Percentiles rank a stretch among this genome's conserved stretches.
phyloP scores from a whole-genome alignment of 805 yeast genomes.

The Candida sanyiensis region DNA sequence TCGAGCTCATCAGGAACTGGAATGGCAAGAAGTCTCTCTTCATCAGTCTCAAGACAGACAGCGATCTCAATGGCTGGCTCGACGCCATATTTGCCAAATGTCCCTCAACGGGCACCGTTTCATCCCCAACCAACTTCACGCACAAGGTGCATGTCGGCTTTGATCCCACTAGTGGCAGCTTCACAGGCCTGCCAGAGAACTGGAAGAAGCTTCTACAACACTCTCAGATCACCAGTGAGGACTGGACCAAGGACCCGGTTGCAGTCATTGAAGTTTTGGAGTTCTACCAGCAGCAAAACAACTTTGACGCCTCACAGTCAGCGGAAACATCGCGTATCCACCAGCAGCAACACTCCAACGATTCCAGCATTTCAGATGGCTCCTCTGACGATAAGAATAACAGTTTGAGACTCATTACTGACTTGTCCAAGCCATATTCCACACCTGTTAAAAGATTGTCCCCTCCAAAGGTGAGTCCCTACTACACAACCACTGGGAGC shows the following conservation, averaged over 20 bases:
- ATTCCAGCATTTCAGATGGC: conserved; percentile 17
- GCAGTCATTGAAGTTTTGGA: conserved; percentile 91
- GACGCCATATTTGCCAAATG: conserved; percentile 80
- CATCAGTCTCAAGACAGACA: conserved; percentile 70
- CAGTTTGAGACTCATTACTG: conserved; percentile 31
- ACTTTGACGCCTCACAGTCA: conserved; percentile 6
- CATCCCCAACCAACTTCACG: conserved; percentile 90
- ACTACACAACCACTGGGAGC: conserved; percentile 13
- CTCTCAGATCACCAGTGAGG: conserved; percentile 86
- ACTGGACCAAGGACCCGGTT: conserved; percentile 89
- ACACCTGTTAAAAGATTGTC: conserved; percentile 39
- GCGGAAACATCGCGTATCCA: conserved; percentile 14
- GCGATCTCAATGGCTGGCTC: conserved; percentile 83
- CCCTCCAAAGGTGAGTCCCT: conserved; percentile 32
- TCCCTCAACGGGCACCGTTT: conserved; percentile 60
- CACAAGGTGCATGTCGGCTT: conserved; percentile 89
- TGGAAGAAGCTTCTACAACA: conserved; percentile 86
- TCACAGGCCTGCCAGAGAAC: conserved; percentile 88
- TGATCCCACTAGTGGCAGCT: conserved; percentile 79
- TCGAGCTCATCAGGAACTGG: conserved; percentile 54
- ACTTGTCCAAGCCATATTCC: conserved; percentile 37
- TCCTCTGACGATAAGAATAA: conserved; percentile 21
- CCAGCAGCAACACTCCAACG: conserved; percentile 21
- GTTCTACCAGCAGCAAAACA: conserved; percentile 47
- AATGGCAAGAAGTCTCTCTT: conserved; percentile 53